phyloP scores from a whole-genome alignment of 768 basidiomycete genomes.

The Trametes punicea region DNA sequence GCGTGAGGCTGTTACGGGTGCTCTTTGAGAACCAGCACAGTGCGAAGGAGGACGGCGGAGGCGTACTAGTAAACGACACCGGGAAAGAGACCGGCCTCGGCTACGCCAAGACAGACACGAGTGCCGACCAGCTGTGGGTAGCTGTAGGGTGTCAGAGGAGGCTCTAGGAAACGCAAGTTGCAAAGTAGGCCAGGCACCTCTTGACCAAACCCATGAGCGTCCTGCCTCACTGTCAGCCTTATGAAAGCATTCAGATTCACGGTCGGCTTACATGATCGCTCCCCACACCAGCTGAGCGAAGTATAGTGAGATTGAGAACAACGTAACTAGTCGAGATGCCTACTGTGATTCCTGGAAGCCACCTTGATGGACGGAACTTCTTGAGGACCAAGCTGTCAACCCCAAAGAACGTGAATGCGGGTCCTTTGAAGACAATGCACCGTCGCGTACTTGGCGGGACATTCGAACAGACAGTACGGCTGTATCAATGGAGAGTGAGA shows the following conservation, averaged over 20 bases:
- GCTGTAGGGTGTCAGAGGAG: slow-evolving; percentile 30
- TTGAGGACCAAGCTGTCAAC: slow-evolving; percentile 47
- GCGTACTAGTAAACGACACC: slow-evolving; percentile 68
- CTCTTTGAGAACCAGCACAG: not conserved
- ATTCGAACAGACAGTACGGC: slow-evolving; percentile 11
- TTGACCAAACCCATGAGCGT: slow-evolving; percentile 64
- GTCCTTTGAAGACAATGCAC: not conserved
- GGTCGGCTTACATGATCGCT: slow-evolving; percentile 46
- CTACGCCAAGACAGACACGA: slow-evolving; percentile 56
- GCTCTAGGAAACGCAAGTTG: not conserved
- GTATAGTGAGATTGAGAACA: slow-evolving; percentile 8
- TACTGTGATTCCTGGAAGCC: slow-evolving; percentile 66
- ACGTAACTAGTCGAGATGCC: no score
- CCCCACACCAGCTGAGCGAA: slow-evolving; percentile 56
- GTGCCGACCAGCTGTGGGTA: slow-evolving; percentile 60
- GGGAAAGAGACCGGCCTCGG: slow-evolving; percentile 70
- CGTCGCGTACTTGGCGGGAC: not conserved
- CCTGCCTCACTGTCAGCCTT: slow-evolving; percentile 32
- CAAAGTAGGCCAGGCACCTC: slow-evolving; percentile 35
- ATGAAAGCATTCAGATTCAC: not conserved
- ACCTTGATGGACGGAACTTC: slow-evolving; percentile 61
- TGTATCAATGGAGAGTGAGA: not conserved
- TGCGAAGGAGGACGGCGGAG: slow-evolving; percentile 21
- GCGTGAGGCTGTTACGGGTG: slow-evolving; percentile 15
- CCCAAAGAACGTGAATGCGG: not conserved